Evolutionary conservation across 306 rosid species (phyloP).

Genomic region (Macrotyloma uniflorum): DNA sequence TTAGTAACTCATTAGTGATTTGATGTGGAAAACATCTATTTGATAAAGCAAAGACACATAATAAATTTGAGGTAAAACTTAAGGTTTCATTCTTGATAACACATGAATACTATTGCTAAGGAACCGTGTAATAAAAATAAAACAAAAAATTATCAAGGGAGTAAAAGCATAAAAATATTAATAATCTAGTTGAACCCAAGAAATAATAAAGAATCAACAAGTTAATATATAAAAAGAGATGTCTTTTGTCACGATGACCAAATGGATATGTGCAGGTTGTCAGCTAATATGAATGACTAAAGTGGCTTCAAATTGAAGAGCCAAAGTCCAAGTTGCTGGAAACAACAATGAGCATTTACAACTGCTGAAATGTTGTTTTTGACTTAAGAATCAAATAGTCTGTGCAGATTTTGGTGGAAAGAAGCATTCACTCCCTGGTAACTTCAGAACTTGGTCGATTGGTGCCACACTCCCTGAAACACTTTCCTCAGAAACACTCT

Average conservation of each 20-base stretch:
- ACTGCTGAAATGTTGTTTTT: slow-evolving; percentile 85
- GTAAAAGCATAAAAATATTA: slow-evolving; percentile 31
- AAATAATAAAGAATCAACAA: slow-evolving; percentile 30
- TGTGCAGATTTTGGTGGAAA: slow-evolving; percentile 67
- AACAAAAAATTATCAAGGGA: slow-evolving; percentile 21
- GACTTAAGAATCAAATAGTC: slow-evolving; percentile 62
- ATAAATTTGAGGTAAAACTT: slow-evolving; percentile 32
- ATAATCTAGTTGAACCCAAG: slow-evolving; percentile 34
- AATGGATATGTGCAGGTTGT: slow-evolving; percentile 97
- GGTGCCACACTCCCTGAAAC: slow-evolving; percentile 68
- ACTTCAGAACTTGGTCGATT: slow-evolving; percentile 89
- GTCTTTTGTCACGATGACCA: slow-evolving; percentile 79
- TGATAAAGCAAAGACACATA: slow-evolving; percentile 26
- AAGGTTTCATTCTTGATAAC: slow-evolving; percentile 34
- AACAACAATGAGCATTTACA: slow-evolving; percentile 82
- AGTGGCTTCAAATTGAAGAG: slow-evolving; percentile 89
- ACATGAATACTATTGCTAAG: slow-evolving; percentile 32
- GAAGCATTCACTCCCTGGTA: slow-evolving; percentile 95
- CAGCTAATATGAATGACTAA: slow-evolving; percentile 81
- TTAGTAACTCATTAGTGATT: slow-evolving; percentile 22
- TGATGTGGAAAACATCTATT: slow-evolving; percentile 23
- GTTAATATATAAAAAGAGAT: slow-evolving; percentile 50
- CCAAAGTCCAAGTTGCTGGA: slow-evolving; percentile 90
- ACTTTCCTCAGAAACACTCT: slow-evolving; percentile 34
- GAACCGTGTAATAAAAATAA: slow-evolving; percentile 11